These are phyloP conservation scores for Xylaria sp. DNA, from an alignment of 2,329 filamentous ascomycete genomes.

Conservation along the genomic window DNA sequence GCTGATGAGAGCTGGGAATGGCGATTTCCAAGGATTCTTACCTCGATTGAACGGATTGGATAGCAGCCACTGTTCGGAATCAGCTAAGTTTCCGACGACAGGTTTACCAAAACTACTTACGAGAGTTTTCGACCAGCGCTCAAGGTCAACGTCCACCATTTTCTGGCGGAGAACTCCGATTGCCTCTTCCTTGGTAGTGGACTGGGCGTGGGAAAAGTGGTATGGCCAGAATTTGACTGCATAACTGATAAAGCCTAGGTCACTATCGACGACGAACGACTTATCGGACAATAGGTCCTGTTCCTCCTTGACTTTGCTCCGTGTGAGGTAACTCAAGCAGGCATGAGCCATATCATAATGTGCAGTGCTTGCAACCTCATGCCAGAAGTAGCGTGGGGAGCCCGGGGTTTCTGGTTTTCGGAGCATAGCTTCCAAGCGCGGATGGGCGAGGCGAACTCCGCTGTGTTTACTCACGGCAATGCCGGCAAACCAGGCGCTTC, in stretches of 20 bases:
- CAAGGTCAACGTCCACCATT: background rate
- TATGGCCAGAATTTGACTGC: slow-evolving; percentile 19
- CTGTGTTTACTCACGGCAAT: slow-evolving; percentile 21
- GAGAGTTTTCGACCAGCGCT: slow-evolving; percentile 18
- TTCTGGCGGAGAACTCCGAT: slow-evolving; percentile 1
- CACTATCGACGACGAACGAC: slow-evolving; percentile 8
- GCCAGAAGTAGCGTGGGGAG: slow-evolving; percentile 15
- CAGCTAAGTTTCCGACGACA: background rate
- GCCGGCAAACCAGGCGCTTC: slow-evolving; percentile 15
- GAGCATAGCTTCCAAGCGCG: slow-evolving; percentile 7
- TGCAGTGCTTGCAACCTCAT: slow-evolving; percentile 14
- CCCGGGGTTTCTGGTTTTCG: background rate
- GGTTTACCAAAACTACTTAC: background rate
- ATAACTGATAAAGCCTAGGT: slow-evolving; percentile 18
- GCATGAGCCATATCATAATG: slow-evolving; percentile 19
- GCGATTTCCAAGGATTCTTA: slow-evolving; percentile 14
- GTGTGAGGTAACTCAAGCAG: slow-evolving; percentile 9
- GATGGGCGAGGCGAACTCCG: slow-evolving; percentile 17
- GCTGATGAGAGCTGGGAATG: slow-evolving; percentile 7
- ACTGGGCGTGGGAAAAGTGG: slow-evolving; percentile 12
- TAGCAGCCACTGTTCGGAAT: slow-evolving; percentile 15
- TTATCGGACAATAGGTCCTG: slow-evolving; percentile 9
- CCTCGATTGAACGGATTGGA: slow-evolving; percentile 20
- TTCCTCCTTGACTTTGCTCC: slow-evolving; percentile 6
- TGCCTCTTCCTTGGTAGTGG: background rate